A percentile compares a stretch with the other conserved stretches of the same genome.
Evolutionary conservation across 176 grass and related monocot species (phyloP).

Genomic region (Aegilops longissima): DNA sequence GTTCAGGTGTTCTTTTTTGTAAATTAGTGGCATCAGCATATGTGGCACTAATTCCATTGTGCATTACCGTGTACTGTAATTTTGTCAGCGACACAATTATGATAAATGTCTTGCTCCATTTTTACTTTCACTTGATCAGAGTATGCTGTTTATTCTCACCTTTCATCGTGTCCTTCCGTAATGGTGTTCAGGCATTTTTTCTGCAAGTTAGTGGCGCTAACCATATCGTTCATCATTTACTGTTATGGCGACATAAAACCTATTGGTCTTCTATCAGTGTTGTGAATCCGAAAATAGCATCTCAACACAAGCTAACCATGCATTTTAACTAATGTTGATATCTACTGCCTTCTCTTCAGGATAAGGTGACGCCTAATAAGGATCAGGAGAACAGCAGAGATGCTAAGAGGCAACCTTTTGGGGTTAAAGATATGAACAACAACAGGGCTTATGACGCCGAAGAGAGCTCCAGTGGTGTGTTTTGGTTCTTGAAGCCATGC

Average conservation of each 20-base stretch:
- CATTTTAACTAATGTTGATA: slow-evolving; percentile 22
- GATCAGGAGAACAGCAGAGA: slow-evolving; percentile 63
- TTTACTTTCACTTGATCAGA: neutral
- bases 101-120: neutral
- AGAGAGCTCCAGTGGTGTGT: slow-evolving; percentile 67
- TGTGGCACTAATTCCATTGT: slow-evolving; percentile 1
- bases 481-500: slow-evolving; percentile 99
- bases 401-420: slow-evolving; percentile 53
- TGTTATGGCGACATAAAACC: neutral
- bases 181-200: neutral
- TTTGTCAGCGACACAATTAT: neutral
- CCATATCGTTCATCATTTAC: neutral
- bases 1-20: neutral
- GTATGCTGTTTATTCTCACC: neutral
- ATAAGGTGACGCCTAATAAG: slow-evolving; percentile 56
- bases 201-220: neutral
- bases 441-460: slow-evolving; percentile 48
- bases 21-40: neutral
- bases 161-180: neutral
- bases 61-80: neutral
- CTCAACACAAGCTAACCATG: neutral
- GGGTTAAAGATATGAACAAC: slow-evolving; percentile 55
- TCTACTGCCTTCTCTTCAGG: slow-evolving; percentile 40
- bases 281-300: neutral
- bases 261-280: neutral